These are phyloP conservation scores for Euphorbia peplus DNA, from an alignment of 345 rosid genomes.

Conservation along the genomic window DNA sequence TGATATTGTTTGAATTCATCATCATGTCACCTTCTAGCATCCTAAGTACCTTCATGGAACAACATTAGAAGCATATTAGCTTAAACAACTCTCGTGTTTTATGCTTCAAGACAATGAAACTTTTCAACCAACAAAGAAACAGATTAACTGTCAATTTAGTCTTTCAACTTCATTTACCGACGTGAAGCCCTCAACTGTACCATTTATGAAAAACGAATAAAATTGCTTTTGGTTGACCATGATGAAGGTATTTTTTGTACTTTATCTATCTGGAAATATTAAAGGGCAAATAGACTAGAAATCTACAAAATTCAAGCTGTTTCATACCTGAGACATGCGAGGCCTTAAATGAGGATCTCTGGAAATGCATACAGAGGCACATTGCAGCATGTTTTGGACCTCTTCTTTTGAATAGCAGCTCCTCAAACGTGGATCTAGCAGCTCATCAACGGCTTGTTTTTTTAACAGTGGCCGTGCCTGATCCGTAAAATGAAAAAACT, in stretches of 20 bases:
- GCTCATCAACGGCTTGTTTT: constrained; percentile 18
- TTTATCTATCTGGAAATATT: too few species aligned
- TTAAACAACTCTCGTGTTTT: too few species aligned
- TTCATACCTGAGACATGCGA: constrained; percentile 31
- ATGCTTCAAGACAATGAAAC: not conserved
- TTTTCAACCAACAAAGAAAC: not conserved
- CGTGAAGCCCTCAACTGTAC: too few species aligned
- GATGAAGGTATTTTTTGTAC: too few species aligned
- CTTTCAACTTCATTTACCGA: too few species aligned
- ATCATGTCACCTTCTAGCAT: constrained; percentile 68
- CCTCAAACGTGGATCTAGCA: constrained; percentile 24
- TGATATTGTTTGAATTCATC: constrained; percentile 29
- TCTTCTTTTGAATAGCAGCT: constrained; percentile 14
- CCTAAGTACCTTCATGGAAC: constrained; percentile 62
- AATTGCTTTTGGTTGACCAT: too few species aligned
- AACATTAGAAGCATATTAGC: not conserved
- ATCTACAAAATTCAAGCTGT: not conserved
- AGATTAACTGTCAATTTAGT: too few species aligned
- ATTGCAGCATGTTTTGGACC: constrained; percentile 24
- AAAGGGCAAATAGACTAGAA: too few species aligned
- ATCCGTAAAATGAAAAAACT: too few species aligned
- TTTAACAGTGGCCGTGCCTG: constrained; percentile 33
- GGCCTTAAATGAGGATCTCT: constrained; percentile 30
- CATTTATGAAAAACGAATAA: too few species aligned
- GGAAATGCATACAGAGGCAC: constrained; percentile 23